phyloP scores from a whole-genome alignment of 1,139 yeast species.

The Saccharomyces hybrid region DNA sequence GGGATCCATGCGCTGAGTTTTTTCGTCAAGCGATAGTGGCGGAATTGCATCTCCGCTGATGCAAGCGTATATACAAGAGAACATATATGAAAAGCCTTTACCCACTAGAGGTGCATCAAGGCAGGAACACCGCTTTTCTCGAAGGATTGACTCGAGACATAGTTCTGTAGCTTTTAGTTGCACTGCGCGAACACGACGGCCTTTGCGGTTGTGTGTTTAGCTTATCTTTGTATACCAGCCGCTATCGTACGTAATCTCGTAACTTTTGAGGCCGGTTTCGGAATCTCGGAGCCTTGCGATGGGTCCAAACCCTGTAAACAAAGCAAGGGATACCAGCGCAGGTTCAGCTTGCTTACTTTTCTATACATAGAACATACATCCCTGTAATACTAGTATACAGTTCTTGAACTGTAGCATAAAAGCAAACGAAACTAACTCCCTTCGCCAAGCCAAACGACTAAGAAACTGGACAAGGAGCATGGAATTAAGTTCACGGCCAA shows the following conservation, averaged over 20 bases:
- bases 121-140: neutral
- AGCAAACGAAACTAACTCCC: neutral
- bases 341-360: neutral
- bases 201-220: neutral
- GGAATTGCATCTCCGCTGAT: neutral
- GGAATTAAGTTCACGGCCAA: neutral
- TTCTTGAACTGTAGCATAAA: neutral
- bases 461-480: neutral
- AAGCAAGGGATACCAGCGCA: neutral
- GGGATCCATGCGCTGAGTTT: neutral
- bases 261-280: constrained; percentile 1
- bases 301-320: neutral
- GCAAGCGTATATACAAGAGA: neutral
- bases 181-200: neutral
- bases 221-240: neutral
- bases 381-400: neutral
- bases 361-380: neutral
- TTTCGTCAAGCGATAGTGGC: neutral
- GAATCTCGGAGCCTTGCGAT: neutral
- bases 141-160: neutral
- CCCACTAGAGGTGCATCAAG: neutral
- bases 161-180: neutral
- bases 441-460: neutral
- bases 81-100: neutral
- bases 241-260: neutral